Evolutionary conservation across 305 asterid genomes (phyloP), one percentile per base, ranked within the genome.

Genomic region (Fraxinus paxiana): DNA sequence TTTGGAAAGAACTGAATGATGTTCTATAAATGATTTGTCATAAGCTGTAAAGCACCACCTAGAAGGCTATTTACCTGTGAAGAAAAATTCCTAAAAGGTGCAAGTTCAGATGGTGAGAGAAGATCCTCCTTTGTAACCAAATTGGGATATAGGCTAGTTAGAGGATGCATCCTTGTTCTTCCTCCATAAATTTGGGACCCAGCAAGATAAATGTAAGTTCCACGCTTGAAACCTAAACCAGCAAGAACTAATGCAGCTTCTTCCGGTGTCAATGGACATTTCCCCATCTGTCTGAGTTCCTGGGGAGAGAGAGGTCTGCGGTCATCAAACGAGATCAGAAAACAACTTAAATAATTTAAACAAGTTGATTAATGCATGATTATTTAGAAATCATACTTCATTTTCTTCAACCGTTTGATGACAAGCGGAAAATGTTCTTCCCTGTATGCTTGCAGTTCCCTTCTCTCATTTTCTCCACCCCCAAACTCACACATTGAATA

Each of bases 181-280:
- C 97, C 95, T 75, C 97, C 97, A 54, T 92, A 96, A 4, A 96
- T 91, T 35, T 87, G 87, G 37, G 99, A 94, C 4, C 98, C 97
- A 26, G 98, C 99, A 15, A 96, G 95, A 85, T 94, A 96, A 63
- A 96, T 89, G 75, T 90, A 87, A 31, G 98, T 91, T 35, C 87
- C 88, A n/a, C 82, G 81, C 63, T 82, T 81, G 81, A 92, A 96
- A 77, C 97, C 94, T 33, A 96, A 95, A 70, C 89, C 94, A 35
- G 97, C 93, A 12, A 96, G 97, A 84, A 92, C 94, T 34, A 96
- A 89, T 31, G 95, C 97, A 41, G 94, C 91, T 90, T 96, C 99
- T 91, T 96, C 99, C 8, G 99, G 98, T 82, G 98, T 94, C 80
- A 94, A 79, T 34, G 98, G 99, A 79, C 98, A 96, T 84, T 84